A percentile compares a stretch with the other conserved stretches of the same genome.
phyloP scores from a whole-genome alignment of 805 yeast genomes.

The Starmerella sp. region DNA sequence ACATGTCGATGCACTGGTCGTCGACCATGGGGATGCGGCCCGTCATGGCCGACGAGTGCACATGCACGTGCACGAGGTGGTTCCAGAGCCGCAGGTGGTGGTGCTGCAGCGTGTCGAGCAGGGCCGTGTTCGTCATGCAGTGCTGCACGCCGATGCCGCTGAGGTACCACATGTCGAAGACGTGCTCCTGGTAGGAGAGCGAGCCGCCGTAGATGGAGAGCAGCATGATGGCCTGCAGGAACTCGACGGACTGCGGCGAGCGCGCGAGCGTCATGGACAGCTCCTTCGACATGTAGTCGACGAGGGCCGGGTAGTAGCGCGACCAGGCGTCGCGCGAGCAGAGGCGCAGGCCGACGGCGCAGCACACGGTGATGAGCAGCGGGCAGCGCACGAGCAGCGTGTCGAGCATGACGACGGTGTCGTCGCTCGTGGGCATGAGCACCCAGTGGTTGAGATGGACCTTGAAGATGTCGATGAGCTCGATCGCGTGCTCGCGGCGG shows the following conservation, averaged over 20 bases:
- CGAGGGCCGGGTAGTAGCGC: constrained; percentile 35
- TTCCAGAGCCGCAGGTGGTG: constrained; percentile 59
- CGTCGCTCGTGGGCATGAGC: constrained; percentile 44
- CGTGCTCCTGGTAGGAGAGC: constrained; percentile 40
- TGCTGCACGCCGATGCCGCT: constrained; percentile 56
- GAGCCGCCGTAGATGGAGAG: constrained; percentile 55
- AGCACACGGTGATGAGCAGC: constrained; percentile 52
- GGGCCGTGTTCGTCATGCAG: constrained; percentile 55
- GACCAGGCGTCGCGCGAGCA: constrained; percentile 33
- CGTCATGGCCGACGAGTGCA: constrained; percentile 50
- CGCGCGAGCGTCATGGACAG: constrained; percentile 35
- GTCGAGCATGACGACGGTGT: constrained; percentile 41
- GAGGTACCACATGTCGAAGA: constrained; percentile 59
- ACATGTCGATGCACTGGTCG: constrained; percentile 46
- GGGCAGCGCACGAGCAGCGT: constrained; percentile 42
- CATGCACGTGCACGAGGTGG: constrained; percentile 55
- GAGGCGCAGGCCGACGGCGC: constrained; percentile 51
- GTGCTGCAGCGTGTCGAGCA: constrained; percentile 52
- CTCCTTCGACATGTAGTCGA: constrained; percentile 41
- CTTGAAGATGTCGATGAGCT: constrained; percentile 46
- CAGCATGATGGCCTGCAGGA: constrained; percentile 56
- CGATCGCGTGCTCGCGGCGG: constrained; percentile 37
- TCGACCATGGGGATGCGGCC: constrained; percentile 58
- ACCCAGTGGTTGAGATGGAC: constrained; percentile 70
- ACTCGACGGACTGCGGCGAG: constrained; percentile 44